Evolutionary conservation across 2,329 filamentous ascomycete genomes (phyloP).

Genomic region (Colletotrichum gloeosporioides): DNA sequence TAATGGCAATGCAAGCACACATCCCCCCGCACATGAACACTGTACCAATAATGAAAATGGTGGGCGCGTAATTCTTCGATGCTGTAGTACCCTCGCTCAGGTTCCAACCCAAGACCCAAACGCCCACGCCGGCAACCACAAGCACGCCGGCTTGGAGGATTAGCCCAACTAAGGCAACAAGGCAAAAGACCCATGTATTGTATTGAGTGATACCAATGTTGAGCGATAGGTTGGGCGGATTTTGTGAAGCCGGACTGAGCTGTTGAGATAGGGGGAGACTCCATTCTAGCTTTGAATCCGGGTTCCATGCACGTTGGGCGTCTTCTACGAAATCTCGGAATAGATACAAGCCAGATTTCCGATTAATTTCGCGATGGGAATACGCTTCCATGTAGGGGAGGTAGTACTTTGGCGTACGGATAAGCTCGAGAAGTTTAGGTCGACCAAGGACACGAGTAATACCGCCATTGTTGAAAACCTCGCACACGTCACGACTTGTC

Average conservation of each 20-base stretch:
- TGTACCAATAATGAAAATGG: not conserved
- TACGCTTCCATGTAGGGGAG: no score
- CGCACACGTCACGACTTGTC: not conserved
- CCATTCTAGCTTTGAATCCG: not conserved
- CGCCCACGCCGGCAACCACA: not conserved
- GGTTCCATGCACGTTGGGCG: not conserved
- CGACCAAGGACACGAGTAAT: not conserved
- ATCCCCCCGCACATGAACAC: rapidly evolving
- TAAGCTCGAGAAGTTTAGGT: not conserved
- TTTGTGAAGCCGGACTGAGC: not conserved
- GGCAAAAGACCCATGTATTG: rapidly evolving
- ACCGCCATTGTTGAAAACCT: not conserved
- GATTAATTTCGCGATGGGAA: rapidly evolving
- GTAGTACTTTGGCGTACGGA: rapidly evolving
- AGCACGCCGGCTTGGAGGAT: not conserved
- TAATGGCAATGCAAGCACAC: rapidly evolving
- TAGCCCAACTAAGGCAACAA: rapidly evolving
- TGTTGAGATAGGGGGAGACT: rapidly evolving
- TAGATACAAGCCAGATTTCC: not conserved
- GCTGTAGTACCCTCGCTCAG: rapidly evolving
- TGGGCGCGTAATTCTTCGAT: not conserved
- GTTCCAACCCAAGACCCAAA: not conserved
- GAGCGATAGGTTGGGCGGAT: not conserved
- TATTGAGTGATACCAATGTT: not conserved
- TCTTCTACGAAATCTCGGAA: not conserved